A percentile compares a stretch with the other conserved stretches of the same genome.
Conservation (phyloP, 768 basidiomycete species). For the Trametes villosa region DNA sequence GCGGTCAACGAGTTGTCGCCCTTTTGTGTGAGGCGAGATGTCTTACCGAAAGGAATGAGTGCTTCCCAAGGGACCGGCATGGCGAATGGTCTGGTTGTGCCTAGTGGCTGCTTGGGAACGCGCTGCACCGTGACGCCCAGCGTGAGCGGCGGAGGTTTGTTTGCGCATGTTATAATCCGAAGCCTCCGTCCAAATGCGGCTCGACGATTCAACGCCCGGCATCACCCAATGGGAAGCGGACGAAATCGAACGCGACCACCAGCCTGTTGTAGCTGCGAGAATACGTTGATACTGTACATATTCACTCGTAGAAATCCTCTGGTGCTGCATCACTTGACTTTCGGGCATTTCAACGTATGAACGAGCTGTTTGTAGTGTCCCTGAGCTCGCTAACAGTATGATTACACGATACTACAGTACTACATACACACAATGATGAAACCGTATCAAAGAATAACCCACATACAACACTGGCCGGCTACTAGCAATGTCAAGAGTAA, state of each 20-base stretch:
- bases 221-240: not conserved
- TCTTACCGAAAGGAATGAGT: conserved; percentile 88
- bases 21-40: not conserved
- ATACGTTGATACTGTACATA: too few species aligned
- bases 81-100: conserved; percentile 29
- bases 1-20: not conserved
- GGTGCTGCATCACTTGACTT: too few species aligned
- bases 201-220: not conserved
- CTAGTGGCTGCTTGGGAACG: conserved; percentile 8
- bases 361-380: too few species aligned
- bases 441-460: too few species aligned
- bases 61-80: conserved; percentile 99
- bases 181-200: conserved; percentile 13
- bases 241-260: not conserved
- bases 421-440: too few species aligned
- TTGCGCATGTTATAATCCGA: conserved; percentile 18
- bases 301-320: too few species aligned
- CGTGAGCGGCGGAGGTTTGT: conserved; percentile 1
- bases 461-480: too few species aligned
- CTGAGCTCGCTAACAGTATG: too few species aligned
- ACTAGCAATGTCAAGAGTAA: too few species aligned
- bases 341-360: too few species aligned
- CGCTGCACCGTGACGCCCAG: conserved; percentile 1
- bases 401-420: too few species aligned
- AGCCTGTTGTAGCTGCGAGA: not conserved